phyloP scores from a whole-genome alignment of 805 yeast genomes.

The Kodamaea kaohsiungensis region DNA sequence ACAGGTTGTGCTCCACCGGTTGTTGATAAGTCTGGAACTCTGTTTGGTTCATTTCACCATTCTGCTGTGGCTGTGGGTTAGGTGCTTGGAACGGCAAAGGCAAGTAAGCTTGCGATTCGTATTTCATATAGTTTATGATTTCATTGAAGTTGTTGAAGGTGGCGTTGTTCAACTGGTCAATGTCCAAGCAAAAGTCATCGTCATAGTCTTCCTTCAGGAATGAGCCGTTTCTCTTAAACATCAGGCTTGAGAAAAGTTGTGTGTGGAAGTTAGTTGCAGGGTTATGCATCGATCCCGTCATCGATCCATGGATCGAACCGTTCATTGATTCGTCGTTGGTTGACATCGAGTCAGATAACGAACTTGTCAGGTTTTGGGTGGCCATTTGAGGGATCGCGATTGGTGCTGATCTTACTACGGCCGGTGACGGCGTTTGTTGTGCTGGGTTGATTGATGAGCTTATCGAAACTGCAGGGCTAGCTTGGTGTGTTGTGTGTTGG shows the following conservation, averaged over 20 bases:
- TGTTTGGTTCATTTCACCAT: background rate
- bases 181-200: constrained; percentile 45
- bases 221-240: constrained; percentile 3
- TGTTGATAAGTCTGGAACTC: constrained; percentile 4
- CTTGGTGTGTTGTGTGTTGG: background rate
- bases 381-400: constrained; percentile 5
- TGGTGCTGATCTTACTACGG: constrained; percentile 3
- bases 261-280: constrained; percentile 6
- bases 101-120: constrained; percentile 7
- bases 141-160: constrained; percentile 16
- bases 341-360: constrained; percentile 4
- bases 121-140: constrained; percentile 13
- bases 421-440: constrained; percentile 2
- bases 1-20: constrained; percentile 4
- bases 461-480: constrained; percentile 1
- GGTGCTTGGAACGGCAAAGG: constrained; percentile 10
- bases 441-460: background rate
- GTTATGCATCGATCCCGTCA: background rate
- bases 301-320: background rate
- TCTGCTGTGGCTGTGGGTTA: constrained; percentile 3
- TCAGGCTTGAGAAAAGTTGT: constrained; percentile 2
- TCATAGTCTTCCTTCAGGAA: constrained; percentile 34
- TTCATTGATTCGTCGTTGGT: constrained; percentile 1
- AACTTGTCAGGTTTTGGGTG: background rate
- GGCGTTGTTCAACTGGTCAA: constrained; percentile 37